Percentiles rank a stretch among this genome's conserved stretches.
Conservation (phyloP, 225 moss, liverwort and hornwort species). For the Lunularia cruciata region DNA sequence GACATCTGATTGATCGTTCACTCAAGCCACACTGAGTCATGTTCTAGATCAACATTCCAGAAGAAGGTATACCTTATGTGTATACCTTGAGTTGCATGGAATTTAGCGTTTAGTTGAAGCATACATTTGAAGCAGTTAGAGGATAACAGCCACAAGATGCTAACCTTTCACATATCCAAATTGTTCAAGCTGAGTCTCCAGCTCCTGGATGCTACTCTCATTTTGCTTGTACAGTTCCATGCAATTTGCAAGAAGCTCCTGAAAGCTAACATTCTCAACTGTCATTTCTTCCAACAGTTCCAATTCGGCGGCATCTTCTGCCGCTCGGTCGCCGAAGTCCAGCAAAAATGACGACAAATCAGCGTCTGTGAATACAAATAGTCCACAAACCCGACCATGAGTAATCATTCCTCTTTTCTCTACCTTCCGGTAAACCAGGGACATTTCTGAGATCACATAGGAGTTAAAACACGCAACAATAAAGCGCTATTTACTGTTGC, state of each 20-base stretch:
- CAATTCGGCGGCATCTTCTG: conserved; percentile 60
- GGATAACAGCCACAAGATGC: neutral
- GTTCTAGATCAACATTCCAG: no score
- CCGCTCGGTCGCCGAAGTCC: conserved; percentile 63
- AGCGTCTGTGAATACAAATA: conserved; percentile 65
- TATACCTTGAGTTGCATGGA: no score
- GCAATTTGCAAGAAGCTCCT: conserved; percentile 77
- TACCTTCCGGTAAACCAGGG: no score
- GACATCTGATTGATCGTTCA: no score
- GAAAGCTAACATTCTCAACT: conserved; percentile 65
- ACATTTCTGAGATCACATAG: no score
- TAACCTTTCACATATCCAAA: conserved; percentile 79
- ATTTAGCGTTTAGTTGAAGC: no score
- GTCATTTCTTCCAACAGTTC: conserved; percentile 64
- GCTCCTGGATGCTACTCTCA: conserved; percentile 55
- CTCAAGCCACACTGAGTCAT: no score
- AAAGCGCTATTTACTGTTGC: no score
- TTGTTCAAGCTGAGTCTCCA: conserved; percentile 71
- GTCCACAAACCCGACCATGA: no score
- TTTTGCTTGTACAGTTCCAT: conserved; percentile 69
- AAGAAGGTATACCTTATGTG: no score
- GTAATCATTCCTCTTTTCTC: no score
- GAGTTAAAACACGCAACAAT: no score
- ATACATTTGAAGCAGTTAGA: neutral
- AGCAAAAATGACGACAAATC: conserved; percentile 64